Evolutionary conservation across 192 early-diverging fungal genomes (phyloP), one percentile per base, ranked within the genome.

Genomic region (Backusella tarrabulga): DNA sequence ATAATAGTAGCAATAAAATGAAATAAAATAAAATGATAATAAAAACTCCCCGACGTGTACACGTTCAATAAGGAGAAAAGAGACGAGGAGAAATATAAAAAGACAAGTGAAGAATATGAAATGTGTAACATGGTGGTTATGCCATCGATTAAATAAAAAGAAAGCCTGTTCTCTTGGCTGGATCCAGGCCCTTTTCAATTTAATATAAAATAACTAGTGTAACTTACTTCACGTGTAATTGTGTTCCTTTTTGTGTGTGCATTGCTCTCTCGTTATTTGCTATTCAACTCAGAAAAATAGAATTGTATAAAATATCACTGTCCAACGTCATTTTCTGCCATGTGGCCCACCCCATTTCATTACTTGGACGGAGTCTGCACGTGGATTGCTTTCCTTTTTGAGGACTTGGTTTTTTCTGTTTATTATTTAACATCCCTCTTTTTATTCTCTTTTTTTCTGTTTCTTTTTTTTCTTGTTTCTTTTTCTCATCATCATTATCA

Each of bases 261-360:
- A 63, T 63, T 29, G 21, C 21, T 63, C 56, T 23, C 23, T 63
- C n/a, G 11, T 63, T 29, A 63, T 63, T 63, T 63, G 56, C 56
- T 63, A 9, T 63, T 63, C 21, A 63, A 63, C 56, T 63, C 56
- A 63, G 56, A 63, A 63, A 63, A 63, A 63, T 63, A 63, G 26
- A 63, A 26, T 26, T 26, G 12, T 14, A 60, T 60, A 60, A 60
- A 60, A 60, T 29, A 12, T 17, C 19, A 29, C 56, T 63, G 56
- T 63, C 56, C 3, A 63, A 29, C 56, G 56, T 63, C 56, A 63
- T 63, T 63, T 63, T 70, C 38, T 70, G 68, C 68, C 68, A 70
- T 70, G 68, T 70, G 68, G 68, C 68, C 34, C 26, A 23, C 68
- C 35, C 38, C 21, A 38, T 70, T 11, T 41, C 11, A 70, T 23